These are phyloP conservation scores for Truncatella angustata DNA, from an alignment of 2,329 filamentous ascomycete genomes.

Conservation along the genomic window DNA sequence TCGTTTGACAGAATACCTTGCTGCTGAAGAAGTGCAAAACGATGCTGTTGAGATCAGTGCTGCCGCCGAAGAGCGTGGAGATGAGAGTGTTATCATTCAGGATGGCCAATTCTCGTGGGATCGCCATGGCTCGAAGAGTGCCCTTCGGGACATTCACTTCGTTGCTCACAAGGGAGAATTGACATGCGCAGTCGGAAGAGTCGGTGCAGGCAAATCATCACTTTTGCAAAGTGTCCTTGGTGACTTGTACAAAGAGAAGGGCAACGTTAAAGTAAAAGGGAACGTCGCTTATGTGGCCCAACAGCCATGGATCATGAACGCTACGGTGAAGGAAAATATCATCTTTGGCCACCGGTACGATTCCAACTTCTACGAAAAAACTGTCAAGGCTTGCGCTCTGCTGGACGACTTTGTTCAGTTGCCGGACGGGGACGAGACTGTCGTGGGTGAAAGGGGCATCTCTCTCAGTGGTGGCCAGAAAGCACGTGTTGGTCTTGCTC, in stretches of 20 bases:
- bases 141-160: slow-evolving; percentile 82
- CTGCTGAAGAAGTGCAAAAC: slow-evolving; percentile 83
- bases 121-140: slow-evolving; percentile 69
- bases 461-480: slow-evolving; percentile 96
- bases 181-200: slow-evolving; percentile 87
- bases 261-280: slow-evolving; percentile 79
- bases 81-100: slow-evolving; percentile 80
- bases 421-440: slow-evolving; percentile 93
- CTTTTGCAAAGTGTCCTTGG: slow-evolving; percentile 85
- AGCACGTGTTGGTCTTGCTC: slow-evolving; percentile 84
- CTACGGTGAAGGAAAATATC: slow-evolving; percentile 95
- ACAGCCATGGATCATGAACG: slow-evolving; percentile 95
- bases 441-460: slow-evolving; percentile 95
- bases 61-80: slow-evolving; percentile 71
- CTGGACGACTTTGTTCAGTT: slow-evolving; percentile 87
- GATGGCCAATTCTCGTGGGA: slow-evolving; percentile 96
- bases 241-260: slow-evolving; percentile 86
- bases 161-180: slow-evolving; percentile 89
- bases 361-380: slow-evolving; percentile 89
- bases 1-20: slow-evolving; percentile 80
- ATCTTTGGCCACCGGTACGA: slow-evolving; percentile 95
- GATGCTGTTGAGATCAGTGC: slow-evolving; percentile 74
- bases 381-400: slow-evolving; percentile 86
- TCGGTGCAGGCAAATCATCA: slow-evolving; percentile 94
- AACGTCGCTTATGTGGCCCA: slow-evolving; percentile 89